Percentiles rank a stretch among this genome's conserved stretches.
phyloP scores from a whole-genome alignment of 2,329 filamentous ascomycete genomes.

The Triangularia verruculosa region DNA sequence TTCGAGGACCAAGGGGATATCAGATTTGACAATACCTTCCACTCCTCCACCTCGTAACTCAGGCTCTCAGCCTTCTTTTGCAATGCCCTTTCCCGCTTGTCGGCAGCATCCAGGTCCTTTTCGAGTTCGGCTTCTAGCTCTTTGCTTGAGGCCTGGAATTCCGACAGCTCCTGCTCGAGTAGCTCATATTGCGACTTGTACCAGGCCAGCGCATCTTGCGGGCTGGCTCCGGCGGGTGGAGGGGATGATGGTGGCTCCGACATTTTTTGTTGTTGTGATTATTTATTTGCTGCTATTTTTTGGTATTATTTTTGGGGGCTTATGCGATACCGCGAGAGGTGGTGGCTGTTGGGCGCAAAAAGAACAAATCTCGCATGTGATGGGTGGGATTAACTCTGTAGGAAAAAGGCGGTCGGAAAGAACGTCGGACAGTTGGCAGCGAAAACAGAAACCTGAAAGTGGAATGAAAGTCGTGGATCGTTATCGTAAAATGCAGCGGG shows the following conservation, averaged over 20 bases:
- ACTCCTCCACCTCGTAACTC: constrained; percentile 91
- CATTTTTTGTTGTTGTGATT: constrained; percentile 38
- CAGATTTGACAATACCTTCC: constrained; percentile 62
- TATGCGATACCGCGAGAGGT: constrained; percentile 3
- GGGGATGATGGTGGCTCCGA: constrained; percentile 62
- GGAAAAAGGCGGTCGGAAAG: constrained; percentile 1
- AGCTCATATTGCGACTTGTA: constrained; percentile 97
- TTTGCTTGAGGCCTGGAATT: constrained; percentile 91
- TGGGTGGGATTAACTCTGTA: background rate
- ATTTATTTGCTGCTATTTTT: background rate
- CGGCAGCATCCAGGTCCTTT: constrained; percentile 91
- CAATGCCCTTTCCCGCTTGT: constrained; percentile 83
- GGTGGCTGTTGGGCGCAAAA: background rate
- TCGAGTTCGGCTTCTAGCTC: constrained; percentile 93
- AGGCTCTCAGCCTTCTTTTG: constrained; percentile 84
- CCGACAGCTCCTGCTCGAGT: constrained; percentile 83
- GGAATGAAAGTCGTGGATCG: constrained; percentile 3
- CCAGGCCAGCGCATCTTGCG: constrained; percentile 80
- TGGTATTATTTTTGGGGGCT: background rate
- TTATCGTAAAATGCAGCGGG: constrained; percentile 1
- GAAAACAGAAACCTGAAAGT: background rate
- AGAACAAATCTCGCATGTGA: background rate
- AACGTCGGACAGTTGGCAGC: constrained; percentile 2
- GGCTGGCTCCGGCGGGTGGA: constrained; percentile 50
- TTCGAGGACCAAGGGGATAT: background rate